These are phyloP conservation scores for Avicennia marina DNA, from an alignment of 257 asterid species.

Conservation along the genomic window DNA sequence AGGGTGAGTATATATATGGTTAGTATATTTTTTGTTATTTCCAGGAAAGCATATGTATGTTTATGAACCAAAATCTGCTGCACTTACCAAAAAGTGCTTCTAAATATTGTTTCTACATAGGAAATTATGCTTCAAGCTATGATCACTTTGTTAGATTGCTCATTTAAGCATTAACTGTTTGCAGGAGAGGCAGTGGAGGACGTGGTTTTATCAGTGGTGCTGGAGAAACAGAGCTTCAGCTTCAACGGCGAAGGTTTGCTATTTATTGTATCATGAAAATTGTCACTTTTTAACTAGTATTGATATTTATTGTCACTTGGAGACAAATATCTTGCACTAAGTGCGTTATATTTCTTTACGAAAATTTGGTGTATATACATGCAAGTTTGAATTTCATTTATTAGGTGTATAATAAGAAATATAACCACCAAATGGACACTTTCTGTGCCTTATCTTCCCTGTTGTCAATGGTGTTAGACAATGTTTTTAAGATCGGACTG, in stretches of 20 bases:
- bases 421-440: neutral
- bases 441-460: neutral
- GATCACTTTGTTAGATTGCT: conserved; percentile 11
- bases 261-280: conserved; percentile 1
- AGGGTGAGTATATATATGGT: conserved; percentile 63
- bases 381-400: neutral
- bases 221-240: conserved; percentile 99
- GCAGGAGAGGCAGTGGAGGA: conserved; percentile 99
- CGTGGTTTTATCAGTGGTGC: conserved; percentile 98
- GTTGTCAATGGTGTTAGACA: too few species aligned
- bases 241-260: conserved; percentile 83
- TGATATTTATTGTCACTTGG: conserved; percentile 6
- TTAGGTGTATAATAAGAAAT: neutral
- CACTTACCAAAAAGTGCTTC: conserved; percentile 5
- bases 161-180: conserved; percentile 24
- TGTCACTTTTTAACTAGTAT: neutral
- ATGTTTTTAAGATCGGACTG: too few species aligned
- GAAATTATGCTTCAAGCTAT: neutral
- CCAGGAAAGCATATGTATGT: conserved; percentile 4
- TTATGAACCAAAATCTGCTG: neutral
- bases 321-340: conserved; percentile 9
- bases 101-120: too few species aligned
- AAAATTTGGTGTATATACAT: neutral
- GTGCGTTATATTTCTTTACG: neutral
- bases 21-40: neutral